Evolutionary conservation across 1,284 basidiomycete genomes (phyloP).

Genomic region (Malassezia nana): DNA sequence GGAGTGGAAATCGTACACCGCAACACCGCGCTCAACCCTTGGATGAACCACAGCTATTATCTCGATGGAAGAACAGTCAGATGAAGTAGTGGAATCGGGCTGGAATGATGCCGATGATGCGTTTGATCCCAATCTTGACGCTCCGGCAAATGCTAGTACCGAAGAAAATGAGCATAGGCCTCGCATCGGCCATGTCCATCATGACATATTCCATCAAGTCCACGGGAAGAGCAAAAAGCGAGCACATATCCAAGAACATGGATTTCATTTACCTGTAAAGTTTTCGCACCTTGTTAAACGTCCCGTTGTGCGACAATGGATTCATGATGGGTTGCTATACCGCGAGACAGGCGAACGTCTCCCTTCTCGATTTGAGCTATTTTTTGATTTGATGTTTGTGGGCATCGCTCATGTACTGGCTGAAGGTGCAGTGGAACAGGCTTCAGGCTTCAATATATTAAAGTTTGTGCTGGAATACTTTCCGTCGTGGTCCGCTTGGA

Average conservation of each 20-base stretch:
- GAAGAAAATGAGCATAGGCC: not conserved
- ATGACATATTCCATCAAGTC: conserved; percentile 9
- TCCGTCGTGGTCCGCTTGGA: conserved; percentile 39
- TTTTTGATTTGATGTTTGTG: conserved; percentile 46
- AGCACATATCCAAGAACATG: conserved; percentile 24
- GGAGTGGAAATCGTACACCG: too few relatives aligned
- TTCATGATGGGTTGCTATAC: conserved; percentile 39
- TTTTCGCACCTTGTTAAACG: conserved; percentile 39
- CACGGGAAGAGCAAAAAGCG: not conserved
- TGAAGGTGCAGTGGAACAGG: conserved; percentile 23
- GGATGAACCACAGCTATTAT: not conserved
- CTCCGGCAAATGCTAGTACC: not conserved
- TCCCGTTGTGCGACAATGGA: conserved; percentile 46
- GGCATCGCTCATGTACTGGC: conserved; percentile 37
- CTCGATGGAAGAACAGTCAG: not conserved
- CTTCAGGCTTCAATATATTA: conserved; percentile 34
- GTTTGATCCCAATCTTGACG: not conserved
- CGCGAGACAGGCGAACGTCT: conserved; percentile 40
- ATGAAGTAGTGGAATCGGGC: not conserved
- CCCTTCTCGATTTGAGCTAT: conserved; percentile 44
- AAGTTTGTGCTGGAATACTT: conserved; percentile 45
- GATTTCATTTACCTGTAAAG: conserved; percentile 33
- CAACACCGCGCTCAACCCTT: too few relatives aligned
- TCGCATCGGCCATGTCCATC: not conserved
- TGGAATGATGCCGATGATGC: not conserved